Evolutionary conservation across 129 eudicot genomes (phyloP).

Genomic region (Pseudognaphalium luteoalbum): DNA sequence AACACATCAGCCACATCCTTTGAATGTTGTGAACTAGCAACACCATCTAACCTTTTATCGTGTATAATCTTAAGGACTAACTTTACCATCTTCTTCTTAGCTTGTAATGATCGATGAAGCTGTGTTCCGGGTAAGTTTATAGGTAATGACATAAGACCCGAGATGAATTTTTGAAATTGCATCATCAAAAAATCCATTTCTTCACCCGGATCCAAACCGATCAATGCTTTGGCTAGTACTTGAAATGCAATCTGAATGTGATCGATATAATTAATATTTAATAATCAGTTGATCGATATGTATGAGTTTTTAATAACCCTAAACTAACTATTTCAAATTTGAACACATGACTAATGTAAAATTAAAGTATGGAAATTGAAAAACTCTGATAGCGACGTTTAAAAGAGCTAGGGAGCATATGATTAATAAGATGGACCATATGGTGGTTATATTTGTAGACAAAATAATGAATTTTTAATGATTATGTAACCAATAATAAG

Average conservation of each 20-base stretch:
- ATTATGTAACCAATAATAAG: conserved; percentile 47
- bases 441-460: conserved; percentile 42
- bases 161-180: conserved; percentile 78
- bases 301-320: too few relatives aligned
- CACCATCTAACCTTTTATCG: conserved; percentile 37
- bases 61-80: conserved; percentile 54
- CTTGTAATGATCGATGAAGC: conserved; percentile 82
- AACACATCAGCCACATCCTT: conserved; percentile 76
- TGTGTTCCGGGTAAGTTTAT: conserved; percentile 78
- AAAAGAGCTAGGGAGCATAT: conserved; percentile 35
- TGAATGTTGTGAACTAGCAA: conserved; percentile 20
- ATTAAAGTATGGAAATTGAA: conserved; percentile 21
- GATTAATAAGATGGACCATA: conserved; percentile 40
- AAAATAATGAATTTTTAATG: conserved; percentile 34
- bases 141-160: conserved; percentile 91
- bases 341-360: conserved; percentile 7
- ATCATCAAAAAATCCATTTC: conserved; percentile 74
- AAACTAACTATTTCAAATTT: conserved; percentile 4
- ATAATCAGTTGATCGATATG: neutral
- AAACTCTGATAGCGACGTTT: conserved; percentile 25
- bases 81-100: conserved; percentile 77
- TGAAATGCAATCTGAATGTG: conserved; percentile 79
- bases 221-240: conserved; percentile 78
- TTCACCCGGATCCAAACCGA: conserved; percentile 74
- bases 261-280: neutral